A percentile compares a stretch with the other conserved stretches of the same genome.
Conservation (phyloP, 352 stramenopile genomes). For the Globisporangium acanthophoron region DNA sequence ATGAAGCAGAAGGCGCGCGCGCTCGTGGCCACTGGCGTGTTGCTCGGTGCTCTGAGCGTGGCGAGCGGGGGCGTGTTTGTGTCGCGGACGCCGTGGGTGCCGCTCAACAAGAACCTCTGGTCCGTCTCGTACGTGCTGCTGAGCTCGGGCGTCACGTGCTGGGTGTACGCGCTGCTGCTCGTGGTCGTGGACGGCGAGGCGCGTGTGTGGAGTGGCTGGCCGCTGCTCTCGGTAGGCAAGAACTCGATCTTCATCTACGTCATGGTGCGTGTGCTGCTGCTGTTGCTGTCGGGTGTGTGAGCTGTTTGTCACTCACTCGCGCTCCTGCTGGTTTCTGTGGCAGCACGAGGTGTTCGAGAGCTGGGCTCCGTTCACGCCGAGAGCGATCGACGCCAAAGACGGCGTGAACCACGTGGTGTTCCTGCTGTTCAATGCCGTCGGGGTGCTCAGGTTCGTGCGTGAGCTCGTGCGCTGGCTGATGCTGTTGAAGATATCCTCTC, state of each 20-base stretch:
- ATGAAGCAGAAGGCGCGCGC: conserved; percentile 1
- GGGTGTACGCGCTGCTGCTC: conserved; percentile 21
- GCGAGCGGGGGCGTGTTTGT: conserved; percentile 12
- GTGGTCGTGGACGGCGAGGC: conserved; percentile 16
- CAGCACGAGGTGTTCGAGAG: conserved; percentile 57
- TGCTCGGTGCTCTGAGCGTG: conserved; percentile 8
- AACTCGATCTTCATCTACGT: conserved; percentile 77
- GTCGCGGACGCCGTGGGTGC: conserved; percentile 27
- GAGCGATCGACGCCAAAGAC: conserved; percentile 13
- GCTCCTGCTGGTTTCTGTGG: conserved; percentile 2
- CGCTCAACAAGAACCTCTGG: conserved; percentile 87
- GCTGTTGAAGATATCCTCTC: not conserved
- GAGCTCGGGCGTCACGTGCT: conserved; percentile 30
- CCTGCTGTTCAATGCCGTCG: conserved; percentile 42
- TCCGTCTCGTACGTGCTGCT: conserved; percentile 62
- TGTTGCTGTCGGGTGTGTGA: not conserved
- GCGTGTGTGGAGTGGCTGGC: conserved; percentile 16
- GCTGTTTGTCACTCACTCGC: not conserved
- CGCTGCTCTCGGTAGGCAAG: conserved; percentile 44
- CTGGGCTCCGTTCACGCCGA: conserved; percentile 40
- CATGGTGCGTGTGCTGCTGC: conserved; percentile 29
- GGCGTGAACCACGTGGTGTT: conserved; percentile 20
- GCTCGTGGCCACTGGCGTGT: conserved; percentile 2
- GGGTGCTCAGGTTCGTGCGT: conserved; percentile 27
- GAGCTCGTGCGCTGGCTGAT: conserved; percentile 1